Evolutionary conservation across 257 asterid species (phyloP).

Genomic region (Fraxinus excelsior): DNA sequence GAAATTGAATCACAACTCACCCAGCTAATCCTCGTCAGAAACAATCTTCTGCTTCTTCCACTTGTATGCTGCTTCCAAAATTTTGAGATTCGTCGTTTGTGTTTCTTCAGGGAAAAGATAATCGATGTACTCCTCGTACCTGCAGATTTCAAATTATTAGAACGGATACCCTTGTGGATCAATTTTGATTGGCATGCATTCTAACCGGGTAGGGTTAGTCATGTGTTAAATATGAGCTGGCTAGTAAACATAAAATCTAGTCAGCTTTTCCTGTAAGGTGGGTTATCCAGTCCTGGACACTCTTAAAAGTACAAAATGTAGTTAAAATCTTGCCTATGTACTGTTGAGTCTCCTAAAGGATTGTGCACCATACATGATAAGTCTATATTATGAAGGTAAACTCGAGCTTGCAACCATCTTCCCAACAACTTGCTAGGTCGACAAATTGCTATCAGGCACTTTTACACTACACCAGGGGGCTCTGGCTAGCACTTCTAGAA

Average conservation of each 20-base stretch:
- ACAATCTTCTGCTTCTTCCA: constrained; percentile 84
- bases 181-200: not conserved
- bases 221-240: not conserved
- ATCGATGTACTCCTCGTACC: constrained; percentile 88
- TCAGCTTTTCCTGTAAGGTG: not conserved
- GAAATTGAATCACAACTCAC: not conserved
- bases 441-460: not conserved
- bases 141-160: constrained; percentile 39
- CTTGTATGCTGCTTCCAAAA: constrained; percentile 84
- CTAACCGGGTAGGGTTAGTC: not conserved
- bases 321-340: not conserved
- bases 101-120: constrained; percentile 92
- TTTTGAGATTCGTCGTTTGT: constrained; percentile 67
- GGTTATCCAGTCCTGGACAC: not conserved
- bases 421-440: not conserved
- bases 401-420: not conserved
- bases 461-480: not conserved
- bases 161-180: not conserved
- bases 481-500: not conserved
- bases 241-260: not conserved
- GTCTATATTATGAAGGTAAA: not conserved
- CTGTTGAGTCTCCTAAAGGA: not conserved
- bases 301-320: not conserved
- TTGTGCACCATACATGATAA: not conserved
- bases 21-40: constrained; percentile 53